Evolutionary conservation across 371 early-diverging fungal species (phyloP).

Genomic region (Mortierella sp.): DNA sequence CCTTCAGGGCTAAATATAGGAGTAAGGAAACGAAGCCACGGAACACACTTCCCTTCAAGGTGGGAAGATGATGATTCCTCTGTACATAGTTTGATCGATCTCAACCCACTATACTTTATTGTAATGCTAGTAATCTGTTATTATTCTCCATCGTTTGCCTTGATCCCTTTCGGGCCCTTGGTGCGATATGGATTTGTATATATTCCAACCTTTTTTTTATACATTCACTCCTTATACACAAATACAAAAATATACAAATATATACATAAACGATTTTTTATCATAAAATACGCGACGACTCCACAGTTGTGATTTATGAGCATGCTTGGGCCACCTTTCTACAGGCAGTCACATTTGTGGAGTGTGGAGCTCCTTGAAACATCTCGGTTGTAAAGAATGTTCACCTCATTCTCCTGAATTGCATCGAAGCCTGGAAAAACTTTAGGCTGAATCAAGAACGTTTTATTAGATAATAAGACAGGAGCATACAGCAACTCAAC

Average conservation of each 20-base stretch:
- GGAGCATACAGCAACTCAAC: background rate
- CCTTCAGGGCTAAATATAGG: conserved; percentile 12
- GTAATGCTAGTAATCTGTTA: conserved; percentile 7
- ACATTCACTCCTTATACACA: background rate
- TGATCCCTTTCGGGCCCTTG: background rate
- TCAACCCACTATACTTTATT: background rate
- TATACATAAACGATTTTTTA: too few relatives aligned
- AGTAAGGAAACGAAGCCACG: background rate
- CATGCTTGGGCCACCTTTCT: too few relatives aligned
- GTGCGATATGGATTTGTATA: background rate
- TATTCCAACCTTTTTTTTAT: background rate
- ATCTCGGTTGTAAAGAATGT: too few relatives aligned
- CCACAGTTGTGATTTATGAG: too few relatives aligned
- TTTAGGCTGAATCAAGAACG: too few relatives aligned
- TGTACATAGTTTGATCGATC: conserved; percentile 5
- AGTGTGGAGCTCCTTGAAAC: too few relatives aligned
- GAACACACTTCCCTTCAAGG: background rate
- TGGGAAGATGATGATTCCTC: background rate
- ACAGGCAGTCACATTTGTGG: too few relatives aligned
- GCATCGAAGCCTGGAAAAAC: too few relatives aligned
- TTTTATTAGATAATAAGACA: background rate
- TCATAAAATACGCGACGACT: too few relatives aligned
- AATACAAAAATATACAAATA: background rate
- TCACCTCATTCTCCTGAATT: too few relatives aligned
- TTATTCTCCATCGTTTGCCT: background rate